These are phyloP conservation scores for Cinnamomum chago DNA, from an alignment of 164 flowering plant genomes.

Conservation along the genomic window DNA sequence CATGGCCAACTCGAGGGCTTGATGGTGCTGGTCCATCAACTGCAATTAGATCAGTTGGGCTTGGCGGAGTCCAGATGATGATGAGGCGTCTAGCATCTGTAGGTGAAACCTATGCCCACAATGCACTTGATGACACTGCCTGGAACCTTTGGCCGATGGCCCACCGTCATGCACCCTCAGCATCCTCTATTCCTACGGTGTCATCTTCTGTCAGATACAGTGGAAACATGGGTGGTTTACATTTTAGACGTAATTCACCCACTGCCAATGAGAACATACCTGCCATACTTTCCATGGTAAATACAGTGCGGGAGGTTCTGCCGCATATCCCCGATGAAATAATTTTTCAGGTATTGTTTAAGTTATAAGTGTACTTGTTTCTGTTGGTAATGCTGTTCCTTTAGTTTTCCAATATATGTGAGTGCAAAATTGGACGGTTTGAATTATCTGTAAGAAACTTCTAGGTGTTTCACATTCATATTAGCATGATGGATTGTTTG, in stretches of 20 bases:
- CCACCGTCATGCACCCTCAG: constrained; percentile 58
- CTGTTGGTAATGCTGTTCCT: not conserved
- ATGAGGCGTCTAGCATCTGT: constrained; percentile 98
- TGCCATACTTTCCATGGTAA: constrained; percentile 82
- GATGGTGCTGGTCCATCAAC: constrained; percentile 95
- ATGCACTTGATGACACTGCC: constrained; percentile 73
- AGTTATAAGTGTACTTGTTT: not conserved
- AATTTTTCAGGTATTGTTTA: constrained; percentile 68
- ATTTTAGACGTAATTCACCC: constrained; percentile 42
- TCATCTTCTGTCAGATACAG: constrained; percentile 34
- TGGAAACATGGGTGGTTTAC: constrained; percentile 43
- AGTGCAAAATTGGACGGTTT: not conserved
- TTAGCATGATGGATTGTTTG: not conserved
- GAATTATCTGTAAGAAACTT: not conserved
- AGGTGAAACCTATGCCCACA: constrained; percentile 90
- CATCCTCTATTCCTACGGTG: constrained; percentile 38
- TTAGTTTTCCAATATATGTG: not conserved
- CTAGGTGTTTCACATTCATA: not conserved
- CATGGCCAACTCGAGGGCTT: constrained; percentile 56
- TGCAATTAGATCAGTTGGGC: constrained; percentile 58
- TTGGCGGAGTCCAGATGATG: constrained; percentile 92
- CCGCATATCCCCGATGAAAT: constrained; percentile 93
- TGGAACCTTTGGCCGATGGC: constrained; percentile 85
- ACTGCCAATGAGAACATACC: constrained; percentile 49
- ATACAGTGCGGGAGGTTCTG: constrained; percentile 87